These are phyloP conservation scores for Penicillium crystallinum DNA, from an alignment of 495 filamentous ascomycete species.

Conservation along the genomic window DNA sequence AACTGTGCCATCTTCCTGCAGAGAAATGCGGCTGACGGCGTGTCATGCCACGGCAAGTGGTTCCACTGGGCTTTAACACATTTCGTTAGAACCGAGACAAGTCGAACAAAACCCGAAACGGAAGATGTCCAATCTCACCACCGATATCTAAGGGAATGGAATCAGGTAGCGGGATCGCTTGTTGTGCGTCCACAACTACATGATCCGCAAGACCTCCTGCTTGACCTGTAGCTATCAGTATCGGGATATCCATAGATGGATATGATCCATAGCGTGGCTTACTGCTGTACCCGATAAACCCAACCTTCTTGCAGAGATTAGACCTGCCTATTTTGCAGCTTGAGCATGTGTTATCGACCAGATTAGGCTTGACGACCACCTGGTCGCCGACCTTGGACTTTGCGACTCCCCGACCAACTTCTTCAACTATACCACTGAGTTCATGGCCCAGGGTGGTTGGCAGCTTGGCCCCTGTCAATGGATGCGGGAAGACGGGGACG, in stretches of 20 bases:
- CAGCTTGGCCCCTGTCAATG: slow-evolving; percentile 50
- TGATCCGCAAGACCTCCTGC: slow-evolving; percentile 53
- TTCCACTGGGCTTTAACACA: slow-evolving; percentile 45
- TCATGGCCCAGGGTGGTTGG: slow-evolving; percentile 61
- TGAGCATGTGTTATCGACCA: slow-evolving; percentile 52
- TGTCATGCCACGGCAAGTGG: slow-evolving; percentile 64
- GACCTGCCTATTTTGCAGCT: slow-evolving; percentile 45
- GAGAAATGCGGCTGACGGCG: slow-evolving; percentile 50
- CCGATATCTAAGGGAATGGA: slow-evolving; percentile 25
- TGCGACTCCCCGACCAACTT: slow-evolving; percentile 50
- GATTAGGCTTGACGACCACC: slow-evolving; percentile 56
- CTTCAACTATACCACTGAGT: slow-evolving; percentile 54
- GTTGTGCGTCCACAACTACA: slow-evolving; percentile 39
- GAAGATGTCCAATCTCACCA: slow-evolving; percentile 16
- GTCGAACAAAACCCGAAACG: slow-evolving; percentile 10
- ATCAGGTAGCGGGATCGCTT: slow-evolving; percentile 20
- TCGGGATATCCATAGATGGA: not conserved
- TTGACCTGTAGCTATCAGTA: slow-evolving; percentile 14
- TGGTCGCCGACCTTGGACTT: slow-evolving; percentile 48
- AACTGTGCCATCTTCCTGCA: slow-evolving; percentile 45
- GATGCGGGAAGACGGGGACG: slow-evolving; percentile 54
- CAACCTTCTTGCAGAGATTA: slow-evolving; percentile 54
- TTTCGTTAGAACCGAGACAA: not conserved
- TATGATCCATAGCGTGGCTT: slow-evolving; percentile 2
- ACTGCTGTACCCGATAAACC: slow-evolving; percentile 57